Evolutionary conservation across 495 filamentous ascomycete genomes (phyloP), one percentile per base, ranked within the genome.

Genomic region (Lophiostoma macrostomum): DNA sequence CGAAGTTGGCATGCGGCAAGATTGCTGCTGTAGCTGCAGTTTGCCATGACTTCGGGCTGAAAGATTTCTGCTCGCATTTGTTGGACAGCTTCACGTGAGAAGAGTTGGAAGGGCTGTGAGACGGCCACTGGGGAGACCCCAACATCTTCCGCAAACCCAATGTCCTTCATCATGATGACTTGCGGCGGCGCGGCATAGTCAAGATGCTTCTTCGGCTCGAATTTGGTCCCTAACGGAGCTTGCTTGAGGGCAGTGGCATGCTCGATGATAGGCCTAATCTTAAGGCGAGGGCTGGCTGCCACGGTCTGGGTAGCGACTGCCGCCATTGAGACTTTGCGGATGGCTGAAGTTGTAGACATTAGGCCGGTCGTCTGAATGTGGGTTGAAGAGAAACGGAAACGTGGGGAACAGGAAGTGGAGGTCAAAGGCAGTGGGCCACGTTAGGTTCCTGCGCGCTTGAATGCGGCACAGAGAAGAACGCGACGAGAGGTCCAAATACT

Each of bases 51-150:
- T 50, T 81, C 76, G 5, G 76, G 68, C 32, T 75, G 76, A 28
- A 88, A 71, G 4, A 86, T 79, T 63, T 90, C 84, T 13, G 71
- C 67, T 54, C 85, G 75, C 79, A 88, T 86, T 45, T 75, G 74
- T 49, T 77, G 67, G 40, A 88, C 71, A 10, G 83, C 84, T 52
- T 85, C 83, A 31, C 73, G 66, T 23, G 81, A 81, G 69, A 88
- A 88, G n/a, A 88, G 73, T 10, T 77, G 76, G 65, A 90, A 90
- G 1, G 86, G 84, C 59, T 87, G 82, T 3, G 82, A 85, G 37
- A 88, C 84, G 25, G 81, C 85, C 38, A 86, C 71, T 0, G 78
- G 74, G 14, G 84, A 87, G 27, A 87, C 72, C 10, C 83, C 84
- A 34, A 65, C 73, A 51, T 76, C 71, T 38, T 78, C 71, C 0